phyloP scores from a whole-genome alignment of 495 filamentous ascomycete species.

The Penicillium soppii region DNA sequence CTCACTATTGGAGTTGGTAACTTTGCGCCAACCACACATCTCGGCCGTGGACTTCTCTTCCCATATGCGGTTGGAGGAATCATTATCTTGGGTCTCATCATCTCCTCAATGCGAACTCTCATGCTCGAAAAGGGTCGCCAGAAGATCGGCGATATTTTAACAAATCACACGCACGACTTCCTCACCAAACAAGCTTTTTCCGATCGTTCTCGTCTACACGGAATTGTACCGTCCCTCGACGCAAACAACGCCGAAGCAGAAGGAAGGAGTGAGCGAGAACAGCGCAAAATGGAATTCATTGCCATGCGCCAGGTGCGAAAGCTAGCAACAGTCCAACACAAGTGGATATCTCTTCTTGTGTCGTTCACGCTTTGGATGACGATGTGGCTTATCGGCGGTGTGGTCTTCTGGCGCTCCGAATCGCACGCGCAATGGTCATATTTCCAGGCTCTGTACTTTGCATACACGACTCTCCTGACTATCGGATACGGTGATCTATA shows the following conservation, averaged over 20 bases:
- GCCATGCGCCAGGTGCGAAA: slow-evolving; percentile 75
- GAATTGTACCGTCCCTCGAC: slow-evolving; percentile 17
- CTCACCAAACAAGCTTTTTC: slow-evolving; percentile 42
- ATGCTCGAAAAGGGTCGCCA: slow-evolving; percentile 73
- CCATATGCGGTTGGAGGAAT: slow-evolving; percentile 81
- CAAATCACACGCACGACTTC: slow-evolving; percentile 64
- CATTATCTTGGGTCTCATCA: slow-evolving; percentile 77
- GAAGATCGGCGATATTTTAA: slow-evolving; percentile 65
- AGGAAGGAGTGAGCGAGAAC: slow-evolving; percentile 49
- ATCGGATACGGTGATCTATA: slow-evolving; percentile 84
- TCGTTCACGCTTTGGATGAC: slow-evolving; percentile 65
- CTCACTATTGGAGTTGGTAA: slow-evolving; percentile 84
- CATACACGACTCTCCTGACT: slow-evolving; percentile 75
- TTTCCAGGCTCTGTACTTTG: slow-evolving; percentile 76
- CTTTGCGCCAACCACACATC: slow-evolving; percentile 57
- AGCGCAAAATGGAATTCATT: slow-evolving; percentile 68
- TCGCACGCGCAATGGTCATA: slow-evolving; percentile 68
- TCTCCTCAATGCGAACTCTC: slow-evolving; percentile 78
- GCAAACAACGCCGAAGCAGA: neutral
- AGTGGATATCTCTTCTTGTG: slow-evolving; percentile 66
- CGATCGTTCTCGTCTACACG: slow-evolving; percentile 5
- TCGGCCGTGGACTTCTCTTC: slow-evolving; percentile 68
- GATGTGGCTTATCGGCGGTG: slow-evolving; percentile 77
- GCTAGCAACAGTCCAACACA: slow-evolving; percentile 52
- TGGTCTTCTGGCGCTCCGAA: slow-evolving; percentile 64